Evolutionary conservation across 257 asterid genomes (phyloP), one percentile per base, ranked within the genome.

Genomic region (Schizonepeta tenuifolia): DNA sequence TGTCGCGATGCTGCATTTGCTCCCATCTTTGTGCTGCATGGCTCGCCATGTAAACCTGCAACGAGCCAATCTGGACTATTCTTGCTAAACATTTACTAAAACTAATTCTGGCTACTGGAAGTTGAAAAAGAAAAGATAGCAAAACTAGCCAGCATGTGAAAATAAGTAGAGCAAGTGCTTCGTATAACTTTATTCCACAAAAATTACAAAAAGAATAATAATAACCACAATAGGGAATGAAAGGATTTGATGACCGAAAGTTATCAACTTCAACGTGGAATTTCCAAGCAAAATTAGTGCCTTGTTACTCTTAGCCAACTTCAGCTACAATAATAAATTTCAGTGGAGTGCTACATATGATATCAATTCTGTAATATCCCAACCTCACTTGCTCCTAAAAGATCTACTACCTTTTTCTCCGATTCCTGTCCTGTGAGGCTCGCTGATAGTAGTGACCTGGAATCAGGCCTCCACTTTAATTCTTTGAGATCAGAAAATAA

Each of bases 401-500:
- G 87, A 87, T 76, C 90, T 75, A 59, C 91, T 88, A 49, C 96
- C 89, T 65, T 77, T 90, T 78, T 83, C 96, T 65, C 97, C 86
- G 20, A 90, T 80, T 65, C 96, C 90, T 13, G 96, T 86, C 70
- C 98, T 18, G 72, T 75, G 53, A 93, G 96, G 67, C 93, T 75
- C 35, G 85, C 82, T 5, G 82, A 73, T 9, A 90, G 81, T 43
- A 90, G 75, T 13, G 93, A 83, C 78, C 73, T 82, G 24, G 97
- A 86, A 81, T 88, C 90, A 3, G 98, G 97, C 53, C 97, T 73
- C 98, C 98, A 93, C 74, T 81, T 88, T 77, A 93, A 69, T 79
- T 90, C 98, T 77, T 90, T 87, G 65, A 93, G 90, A 74, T 53
- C 86, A 46, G 98, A 86, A 79, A 90, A 93, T 53, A 88, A 73